Evolutionary conservation across 208 protist species (phyloP), one percentile per base, ranked within the genome.

Genomic region (Phytomonas francai): DNA sequence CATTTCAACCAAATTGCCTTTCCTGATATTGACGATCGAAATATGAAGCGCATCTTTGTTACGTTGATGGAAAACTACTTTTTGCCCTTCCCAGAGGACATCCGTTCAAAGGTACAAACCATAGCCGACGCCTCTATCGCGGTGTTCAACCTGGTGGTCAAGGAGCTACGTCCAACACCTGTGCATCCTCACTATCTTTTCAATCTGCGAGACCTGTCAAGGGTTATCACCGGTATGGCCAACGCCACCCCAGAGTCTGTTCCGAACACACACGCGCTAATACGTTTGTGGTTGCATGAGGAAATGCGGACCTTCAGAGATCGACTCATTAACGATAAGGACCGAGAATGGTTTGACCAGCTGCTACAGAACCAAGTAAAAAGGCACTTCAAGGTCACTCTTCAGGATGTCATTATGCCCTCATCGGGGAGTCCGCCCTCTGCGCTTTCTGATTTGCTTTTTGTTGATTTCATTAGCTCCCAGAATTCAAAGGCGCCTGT

Each of bases 181-280:
- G 65, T 93, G 6, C 97, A 97, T 39, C 93, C 96, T n/a, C 98
- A 99, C 81, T 99, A 99, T 81, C 97, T 98, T 19, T 99, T 99
- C 87, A 99, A 99, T 78, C 71, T 99, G 58, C 90, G 98, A 65
- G 98, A 99, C 78, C 67, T 99, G 28, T 81, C 94, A 27, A 98
- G 98, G 70, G 97, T 99, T 61, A 91, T 99, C 65, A 94, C 97
- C 62, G 98, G 98, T n/a, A 54, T 99, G 9, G 72, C 97, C 30
- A 95, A 88, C 72, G 91, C 92, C 9, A 87, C 86, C 0, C 66
- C 87, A 11, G 83, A 87, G 51, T 86, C 73, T 16, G 79, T 96
- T 36, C 70, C 64, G 6, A 82, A 77, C 31, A 61, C 76, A 4
- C 45, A 76, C 16, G 73, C 70, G 29, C 71, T 99, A 25, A 42